These are phyloP conservation scores for Monosporozyma siamensis DNA, from an alignment of 805 yeast species.

Conservation along the genomic window DNA sequence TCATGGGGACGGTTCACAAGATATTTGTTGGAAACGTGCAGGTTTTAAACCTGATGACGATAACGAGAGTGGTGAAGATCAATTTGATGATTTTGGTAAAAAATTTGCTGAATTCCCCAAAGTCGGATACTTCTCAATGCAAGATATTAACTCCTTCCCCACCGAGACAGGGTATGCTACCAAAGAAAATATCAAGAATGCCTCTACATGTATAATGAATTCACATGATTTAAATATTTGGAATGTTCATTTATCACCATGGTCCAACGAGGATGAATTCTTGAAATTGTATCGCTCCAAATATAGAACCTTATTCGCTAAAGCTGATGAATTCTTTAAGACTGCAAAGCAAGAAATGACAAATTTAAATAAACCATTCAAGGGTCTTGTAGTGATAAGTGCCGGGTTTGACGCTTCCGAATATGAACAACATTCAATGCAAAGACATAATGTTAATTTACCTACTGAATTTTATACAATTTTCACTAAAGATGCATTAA, in stretches of 20 bases:
- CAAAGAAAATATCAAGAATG: conserved; percentile 59
- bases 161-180: conserved; percentile 73
- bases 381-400: conserved; percentile 58
- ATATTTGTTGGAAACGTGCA: conserved; percentile 72
- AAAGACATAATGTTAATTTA: conserved; percentile 70
- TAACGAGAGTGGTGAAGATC: conserved; percentile 31
- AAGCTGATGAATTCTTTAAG: conserved; percentile 58
- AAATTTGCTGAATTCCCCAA: conserved; percentile 39
- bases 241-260: conserved; percentile 73
- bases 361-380: conserved; percentile 35
- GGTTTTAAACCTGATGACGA: conserved; percentile 29
- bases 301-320: conserved; percentile 51
- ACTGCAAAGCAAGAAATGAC: conserved; percentile 39
- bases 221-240: conserved; percentile 73
- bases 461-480: conserved; percentile 71
- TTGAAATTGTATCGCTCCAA: conserved; percentile 48
- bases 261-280: conserved; percentile 56
- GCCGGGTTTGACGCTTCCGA: conserved; percentile 89
- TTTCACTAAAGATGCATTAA: conserved; percentile 66
- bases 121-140: conserved; percentile 75
- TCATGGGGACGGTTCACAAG: conserved; percentile 87
- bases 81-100: conserved; percentile 41
- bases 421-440: conserved; percentile 75
- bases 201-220: conserved; percentile 64
- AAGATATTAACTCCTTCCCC: conserved; percentile 80